These are phyloP conservation scores for Dissophora ornata DNA, from an alignment of 192 early-diverging fungal genomes.

Conservation along the genomic window DNA sequence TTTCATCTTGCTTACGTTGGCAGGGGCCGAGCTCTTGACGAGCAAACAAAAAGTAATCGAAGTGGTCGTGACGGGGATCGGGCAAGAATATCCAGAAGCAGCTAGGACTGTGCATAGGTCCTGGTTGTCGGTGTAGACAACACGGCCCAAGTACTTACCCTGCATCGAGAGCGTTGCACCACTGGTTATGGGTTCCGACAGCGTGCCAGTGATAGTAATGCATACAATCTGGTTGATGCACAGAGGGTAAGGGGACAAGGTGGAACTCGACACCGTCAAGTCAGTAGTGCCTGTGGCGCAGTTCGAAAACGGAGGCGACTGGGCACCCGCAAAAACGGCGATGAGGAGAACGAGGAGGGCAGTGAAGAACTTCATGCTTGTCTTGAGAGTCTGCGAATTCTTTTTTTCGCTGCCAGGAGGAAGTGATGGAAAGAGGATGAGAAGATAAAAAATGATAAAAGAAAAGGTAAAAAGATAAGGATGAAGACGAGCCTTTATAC, in stretches of 20 bases:
- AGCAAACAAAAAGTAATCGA: conserved; percentile 27
- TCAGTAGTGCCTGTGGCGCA: conserved; percentile 10
- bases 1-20: conserved; percentile 10
- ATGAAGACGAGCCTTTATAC: too few relatives aligned
- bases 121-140: conserved; percentile 32
- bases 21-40: conserved; percentile 32
- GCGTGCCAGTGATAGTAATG: conserved; percentile 14
- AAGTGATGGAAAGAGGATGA: too few relatives aligned
- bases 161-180: not conserved
- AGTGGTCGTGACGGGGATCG: conserved; percentile 19
- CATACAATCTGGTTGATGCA: conserved; percentile 50
- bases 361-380: too few relatives aligned
- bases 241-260: conserved; percentile 51
- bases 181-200: not conserved
- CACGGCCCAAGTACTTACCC: too few relatives aligned
- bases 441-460: too few relatives aligned
- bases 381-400: too few relatives aligned
- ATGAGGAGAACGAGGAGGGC: too few relatives aligned
- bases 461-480: too few relatives aligned
- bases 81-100: conserved; percentile 12
- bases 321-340: conserved; percentile 46
- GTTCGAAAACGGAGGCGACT: conserved; percentile 41
- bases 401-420: too few relatives aligned
- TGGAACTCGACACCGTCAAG: conserved; percentile 52
- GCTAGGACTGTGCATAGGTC: conserved; percentile 18